These are phyloP conservation scores for Salix arbutifolia DNA, from an alignment of 345 rosid species.

Conservation along the genomic window DNA sequence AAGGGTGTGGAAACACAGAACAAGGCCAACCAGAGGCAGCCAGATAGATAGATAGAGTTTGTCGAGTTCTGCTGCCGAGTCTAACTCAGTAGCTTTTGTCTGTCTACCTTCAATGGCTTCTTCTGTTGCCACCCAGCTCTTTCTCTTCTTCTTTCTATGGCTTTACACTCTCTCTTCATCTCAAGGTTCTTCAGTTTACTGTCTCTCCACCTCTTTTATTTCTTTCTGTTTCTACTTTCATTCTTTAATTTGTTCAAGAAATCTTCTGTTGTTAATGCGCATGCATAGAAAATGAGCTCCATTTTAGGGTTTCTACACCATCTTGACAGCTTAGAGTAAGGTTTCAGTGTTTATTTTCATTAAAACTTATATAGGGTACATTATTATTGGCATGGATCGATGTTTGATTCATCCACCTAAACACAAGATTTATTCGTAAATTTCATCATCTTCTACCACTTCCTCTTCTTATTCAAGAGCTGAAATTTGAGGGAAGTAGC, in stretches of 20 bases:
- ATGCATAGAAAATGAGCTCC: not conserved
- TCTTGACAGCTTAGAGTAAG: not conserved
- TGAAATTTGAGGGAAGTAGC: not conserved
- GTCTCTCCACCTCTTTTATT: not conserved
- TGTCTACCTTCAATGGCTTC: conserved; percentile 16
- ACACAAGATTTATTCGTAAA: not conserved
- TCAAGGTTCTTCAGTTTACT: conserved; percentile 18
- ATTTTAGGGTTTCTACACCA: not conserved
- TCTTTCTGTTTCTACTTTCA: not conserved
- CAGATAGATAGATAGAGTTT: conserved; percentile 16
- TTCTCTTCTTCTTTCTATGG: conserved; percentile 7
- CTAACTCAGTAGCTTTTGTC: not conserved
- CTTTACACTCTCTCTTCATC: conserved; percentile 15
- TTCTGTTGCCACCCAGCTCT: not conserved
- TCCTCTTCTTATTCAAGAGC: not conserved
- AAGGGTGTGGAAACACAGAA: not conserved
- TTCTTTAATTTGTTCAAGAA: not conserved
- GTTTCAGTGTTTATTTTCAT: not conserved
- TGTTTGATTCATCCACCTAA: not conserved
- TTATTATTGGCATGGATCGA: not conserved
- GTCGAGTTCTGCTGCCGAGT: not conserved
- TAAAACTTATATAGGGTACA: not conserved
- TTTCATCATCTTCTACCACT: not conserved
- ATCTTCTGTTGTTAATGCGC: not conserved
- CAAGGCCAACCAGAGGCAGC: conserved; percentile 25